Conservation (phyloP, 225 moss, liverwort and hornwort species). For the Rhytidiadelphus loreus region DNA sequence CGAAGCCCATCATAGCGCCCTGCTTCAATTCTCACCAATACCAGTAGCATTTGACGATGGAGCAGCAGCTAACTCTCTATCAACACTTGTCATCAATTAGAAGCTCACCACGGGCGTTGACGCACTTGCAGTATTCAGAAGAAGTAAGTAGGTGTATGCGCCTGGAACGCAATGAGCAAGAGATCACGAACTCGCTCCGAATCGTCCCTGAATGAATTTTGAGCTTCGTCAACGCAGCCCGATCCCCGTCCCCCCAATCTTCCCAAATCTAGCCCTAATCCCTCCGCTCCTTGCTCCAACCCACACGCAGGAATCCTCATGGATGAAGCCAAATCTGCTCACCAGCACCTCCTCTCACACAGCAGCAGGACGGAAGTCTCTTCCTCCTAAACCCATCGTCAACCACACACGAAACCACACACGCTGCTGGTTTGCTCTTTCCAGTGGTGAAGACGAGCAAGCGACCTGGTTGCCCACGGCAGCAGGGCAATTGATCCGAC, state of each 20-base stretch:
- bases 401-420: background rate
- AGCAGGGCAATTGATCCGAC: background rate
- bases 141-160: background rate
- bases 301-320: background rate
- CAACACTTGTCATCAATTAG: background rate
- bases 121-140: background rate
- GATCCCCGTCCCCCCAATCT: background rate
- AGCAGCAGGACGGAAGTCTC: background rate
- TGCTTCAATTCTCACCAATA: background rate
- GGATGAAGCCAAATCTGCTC: background rate
- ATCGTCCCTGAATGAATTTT: background rate
- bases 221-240: background rate
- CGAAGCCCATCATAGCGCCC: background rate
- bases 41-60: background rate
- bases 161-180: background rate
- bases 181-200: background rate
- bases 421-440: background rate
- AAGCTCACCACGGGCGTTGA: background rate
- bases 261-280: background rate
- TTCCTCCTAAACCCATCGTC: too few relatives aligned
- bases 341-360: background rate
- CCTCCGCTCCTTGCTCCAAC: background rate
- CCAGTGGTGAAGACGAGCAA: background rate
- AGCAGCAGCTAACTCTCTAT: background rate
- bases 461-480: background rate